Evolutionary conservation across 208 protist genomes (phyloP), one percentile per base, ranked within the genome.

Genomic region (Trypanosoma vivax): DNA sequence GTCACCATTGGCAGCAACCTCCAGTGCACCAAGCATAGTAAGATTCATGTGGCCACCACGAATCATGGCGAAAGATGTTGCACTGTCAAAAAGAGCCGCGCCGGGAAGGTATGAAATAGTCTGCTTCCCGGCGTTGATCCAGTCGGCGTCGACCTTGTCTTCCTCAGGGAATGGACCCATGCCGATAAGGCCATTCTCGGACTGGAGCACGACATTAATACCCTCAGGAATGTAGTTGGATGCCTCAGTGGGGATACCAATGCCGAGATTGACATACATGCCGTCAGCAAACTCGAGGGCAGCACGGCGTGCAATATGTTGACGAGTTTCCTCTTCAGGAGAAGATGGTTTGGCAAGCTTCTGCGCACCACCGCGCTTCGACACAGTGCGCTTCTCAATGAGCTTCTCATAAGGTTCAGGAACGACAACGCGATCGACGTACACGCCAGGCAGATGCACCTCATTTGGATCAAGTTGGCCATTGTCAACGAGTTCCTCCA

Each of bases 61-160:
- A 52, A 99, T 98, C 96, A 98, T 98, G 5, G 81, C 93, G 62
- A 99, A 98, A 9, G 96, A 98, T 18, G 87, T 81, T 11, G 77
- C 62, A 45, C 76, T 90, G 50, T 84, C 82, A 72, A 99, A 99
- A 64, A 92, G 87, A 9, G 92, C 66, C 0, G 90, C 84, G 18
- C 96, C 96, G 19, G 95, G 92, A 25, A 98, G 65, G 23, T 85
- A 92, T 0, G 95, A 98, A 14, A 97, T 82, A 5, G 94, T 97
- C 54, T 97, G 85, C 49, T 97, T 97, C 23, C 90, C 94, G 3
- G 94, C 94, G 53, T 97, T 97, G 53, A 97, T 97, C 23, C 96
- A 64, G 64, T 97, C 94, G 10, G 89, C 38, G 57, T 96, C 87
- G 13, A 89, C 75, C 52, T 88, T 25, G 31, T 79, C 83, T 3